Conservation (phyloP, 441 rosid species). For the Corymbia calophylla region DNA sequence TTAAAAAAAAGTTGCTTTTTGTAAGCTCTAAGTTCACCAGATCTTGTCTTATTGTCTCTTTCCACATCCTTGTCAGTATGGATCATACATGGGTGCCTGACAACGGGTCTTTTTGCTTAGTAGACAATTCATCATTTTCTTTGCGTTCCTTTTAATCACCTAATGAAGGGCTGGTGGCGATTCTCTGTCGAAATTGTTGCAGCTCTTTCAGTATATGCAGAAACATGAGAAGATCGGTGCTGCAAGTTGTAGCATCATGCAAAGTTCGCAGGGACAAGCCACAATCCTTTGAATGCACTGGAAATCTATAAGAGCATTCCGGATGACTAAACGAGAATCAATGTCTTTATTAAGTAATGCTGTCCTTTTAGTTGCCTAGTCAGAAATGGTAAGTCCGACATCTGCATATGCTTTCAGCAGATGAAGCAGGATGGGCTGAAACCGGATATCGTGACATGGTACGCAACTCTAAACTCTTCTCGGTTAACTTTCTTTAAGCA, state of each 20-base stretch:
- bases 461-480: constrained; percentile 3
- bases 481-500: background rate
- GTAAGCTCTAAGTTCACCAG: background rate
- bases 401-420: constrained; percentile 59
- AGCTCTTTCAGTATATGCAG: constrained; percentile 90
- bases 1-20: background rate
- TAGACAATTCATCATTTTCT: background rate
- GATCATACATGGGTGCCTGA: background rate
- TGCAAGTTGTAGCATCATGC: constrained; percentile 67
- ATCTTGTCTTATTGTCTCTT: background rate
- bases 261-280: constrained; percentile 52
- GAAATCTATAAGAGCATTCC: constrained; percentile 52
- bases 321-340: constrained; percentile 48
- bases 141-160: background rate
- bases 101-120: background rate
- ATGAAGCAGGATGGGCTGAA: constrained; percentile 75
- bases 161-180: background rate
- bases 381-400: constrained; percentile 56
- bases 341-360: no score
- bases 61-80: background rate
- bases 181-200: constrained; percentile 14
- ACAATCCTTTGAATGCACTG: constrained; percentile 54
- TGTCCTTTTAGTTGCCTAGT: constrained; percentile 71
- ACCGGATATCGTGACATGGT: constrained; percentile 80
- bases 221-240: constrained; percentile 49